Evolutionary conservation across 2,329 filamentous ascomycete genomes (phyloP).

Genomic region (Epichloe coenophiala): DNA sequence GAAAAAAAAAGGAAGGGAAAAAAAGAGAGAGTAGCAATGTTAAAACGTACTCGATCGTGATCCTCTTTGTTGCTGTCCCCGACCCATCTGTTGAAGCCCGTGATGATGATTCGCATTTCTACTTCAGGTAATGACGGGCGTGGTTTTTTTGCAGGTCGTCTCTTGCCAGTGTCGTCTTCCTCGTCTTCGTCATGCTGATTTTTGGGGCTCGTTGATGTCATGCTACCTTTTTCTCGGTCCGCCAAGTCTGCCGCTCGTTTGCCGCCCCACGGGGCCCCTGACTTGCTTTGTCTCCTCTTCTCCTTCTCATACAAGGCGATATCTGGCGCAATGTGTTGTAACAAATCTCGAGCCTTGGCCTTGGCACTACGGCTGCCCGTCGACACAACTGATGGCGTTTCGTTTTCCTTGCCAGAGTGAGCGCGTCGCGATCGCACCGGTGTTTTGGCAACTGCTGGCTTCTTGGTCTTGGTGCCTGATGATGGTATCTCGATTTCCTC

Average conservation of each 20-base stretch:
- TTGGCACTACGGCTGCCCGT: constrained; percentile 79
- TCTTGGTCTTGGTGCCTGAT: constrained; percentile 15
- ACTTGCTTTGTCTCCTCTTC: constrained; percentile 55
- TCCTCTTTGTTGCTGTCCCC: constrained; percentile 61
- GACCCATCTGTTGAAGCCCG: constrained; percentile 74
- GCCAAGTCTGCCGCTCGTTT: constrained; percentile 46
- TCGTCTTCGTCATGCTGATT: constrained; percentile 31
- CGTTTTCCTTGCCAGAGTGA: constrained; percentile 65
- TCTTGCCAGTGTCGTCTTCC: constrained; percentile 31
- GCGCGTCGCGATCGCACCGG: constrained; percentile 29
- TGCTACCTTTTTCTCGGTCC: constrained; percentile 36
- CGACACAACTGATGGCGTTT: constrained; percentile 55
- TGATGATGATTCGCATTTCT: constrained; percentile 64
- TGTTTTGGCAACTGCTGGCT: constrained; percentile 16
- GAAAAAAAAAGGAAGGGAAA: background rate
- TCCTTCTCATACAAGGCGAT: constrained; percentile 89
- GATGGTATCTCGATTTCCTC: constrained; percentile 18
- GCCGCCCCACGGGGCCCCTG: constrained; percentile 43
- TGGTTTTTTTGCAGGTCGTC: constrained; percentile 44
- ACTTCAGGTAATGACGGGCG: constrained; percentile 50
- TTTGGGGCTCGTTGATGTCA: constrained; percentile 26
- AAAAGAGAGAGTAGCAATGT: background rate
- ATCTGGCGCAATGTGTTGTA: constrained; percentile 69
- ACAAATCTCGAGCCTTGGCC: constrained; percentile 60
- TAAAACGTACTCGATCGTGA: constrained; percentile 55